Evolutionary conservation across 768 basidiomycete species (phyloP).

Genomic region (Russula virescens): DNA sequence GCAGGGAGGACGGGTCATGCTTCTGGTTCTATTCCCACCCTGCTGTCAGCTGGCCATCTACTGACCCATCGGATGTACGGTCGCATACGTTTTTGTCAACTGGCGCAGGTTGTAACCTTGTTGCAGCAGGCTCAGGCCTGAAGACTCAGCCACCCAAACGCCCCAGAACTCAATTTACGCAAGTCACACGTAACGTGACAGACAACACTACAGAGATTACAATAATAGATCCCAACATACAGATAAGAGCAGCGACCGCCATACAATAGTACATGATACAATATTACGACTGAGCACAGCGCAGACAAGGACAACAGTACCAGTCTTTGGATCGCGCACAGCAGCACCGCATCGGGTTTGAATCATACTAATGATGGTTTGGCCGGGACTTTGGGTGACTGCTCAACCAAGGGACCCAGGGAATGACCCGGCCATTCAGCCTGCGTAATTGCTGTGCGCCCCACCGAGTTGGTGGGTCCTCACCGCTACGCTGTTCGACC

Average conservation of each 20-base stretch:
- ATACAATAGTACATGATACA: background rate
- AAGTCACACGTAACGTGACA: background rate
- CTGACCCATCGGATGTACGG: background rate
- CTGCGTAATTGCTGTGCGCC: constrained; percentile 45
- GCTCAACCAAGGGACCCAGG: constrained; percentile 52
- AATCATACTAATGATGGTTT: constrained; percentile 10
- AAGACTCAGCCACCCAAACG: background rate
- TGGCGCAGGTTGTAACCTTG: background rate
- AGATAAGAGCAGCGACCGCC: background rate
- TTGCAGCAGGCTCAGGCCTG: background rate
- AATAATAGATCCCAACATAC: background rate
- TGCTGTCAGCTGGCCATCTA: background rate
- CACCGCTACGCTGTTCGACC: constrained; percentile 56
- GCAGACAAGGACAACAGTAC: background rate
- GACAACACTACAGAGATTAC: background rate
- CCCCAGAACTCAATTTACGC: background rate
- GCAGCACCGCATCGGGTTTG: background rate
- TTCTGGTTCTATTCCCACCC: background rate
- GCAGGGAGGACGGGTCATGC: background rate
- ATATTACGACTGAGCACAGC: background rate
- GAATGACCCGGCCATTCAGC: constrained; percentile 44
- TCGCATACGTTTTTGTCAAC: background rate
- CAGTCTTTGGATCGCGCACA: background rate
- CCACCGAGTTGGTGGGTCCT: constrained; percentile 44
- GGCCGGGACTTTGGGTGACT: constrained; percentile 38